Conservation (phyloP, 1,284 basidiomycete species). For the Wolfiporia cocos region DNA sequence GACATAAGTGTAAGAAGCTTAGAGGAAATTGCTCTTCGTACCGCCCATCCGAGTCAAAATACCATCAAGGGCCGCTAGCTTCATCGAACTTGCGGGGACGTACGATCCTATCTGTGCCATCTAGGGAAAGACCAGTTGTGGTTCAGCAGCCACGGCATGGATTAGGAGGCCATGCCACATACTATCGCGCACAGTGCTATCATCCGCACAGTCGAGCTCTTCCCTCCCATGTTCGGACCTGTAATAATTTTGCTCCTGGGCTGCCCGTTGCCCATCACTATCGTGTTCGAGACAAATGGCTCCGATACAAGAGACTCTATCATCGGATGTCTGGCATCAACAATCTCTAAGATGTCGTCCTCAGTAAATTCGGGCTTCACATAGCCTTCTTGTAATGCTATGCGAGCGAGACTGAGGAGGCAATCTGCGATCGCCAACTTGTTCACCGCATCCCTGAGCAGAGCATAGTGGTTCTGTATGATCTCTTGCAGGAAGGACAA, state of each 20-base stretch:
- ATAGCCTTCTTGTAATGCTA: conserved; percentile 72
- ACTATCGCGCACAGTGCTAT: conserved; percentile 62
- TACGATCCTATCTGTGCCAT: conserved; percentile 59
- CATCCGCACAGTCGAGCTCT: conserved; percentile 75
- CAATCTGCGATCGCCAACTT: conserved; percentile 82
- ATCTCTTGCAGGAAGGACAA: conserved; percentile 67
- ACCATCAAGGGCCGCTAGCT: conserved; percentile 74
- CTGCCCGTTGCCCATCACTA: conserved; percentile 47
- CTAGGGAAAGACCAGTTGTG: conserved; percentile 6
- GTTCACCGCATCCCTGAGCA: conserved; percentile 70
- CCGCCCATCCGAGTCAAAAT: conserved; percentile 87
- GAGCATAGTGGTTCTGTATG: conserved; percentile 55
- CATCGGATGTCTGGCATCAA: conserved; percentile 78
- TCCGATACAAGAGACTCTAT: conserved; percentile 71
- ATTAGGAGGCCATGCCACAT: neutral
- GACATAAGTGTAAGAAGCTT: no score
- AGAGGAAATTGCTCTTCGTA: no score
- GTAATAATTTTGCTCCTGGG: conserved; percentile 74
- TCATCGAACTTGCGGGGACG: conserved; percentile 70
- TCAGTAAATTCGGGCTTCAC: conserved; percentile 61
- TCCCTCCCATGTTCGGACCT: conserved; percentile 80
- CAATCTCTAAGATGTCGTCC: conserved; percentile 55
- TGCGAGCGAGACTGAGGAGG: conserved; percentile 62
- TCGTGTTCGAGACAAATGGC: conserved; percentile 76
- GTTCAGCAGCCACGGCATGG: neutral